phyloP scores from a whole-genome alignment of 257 asterid genomes.

The Dorcoceras hygrometricum region DNA sequence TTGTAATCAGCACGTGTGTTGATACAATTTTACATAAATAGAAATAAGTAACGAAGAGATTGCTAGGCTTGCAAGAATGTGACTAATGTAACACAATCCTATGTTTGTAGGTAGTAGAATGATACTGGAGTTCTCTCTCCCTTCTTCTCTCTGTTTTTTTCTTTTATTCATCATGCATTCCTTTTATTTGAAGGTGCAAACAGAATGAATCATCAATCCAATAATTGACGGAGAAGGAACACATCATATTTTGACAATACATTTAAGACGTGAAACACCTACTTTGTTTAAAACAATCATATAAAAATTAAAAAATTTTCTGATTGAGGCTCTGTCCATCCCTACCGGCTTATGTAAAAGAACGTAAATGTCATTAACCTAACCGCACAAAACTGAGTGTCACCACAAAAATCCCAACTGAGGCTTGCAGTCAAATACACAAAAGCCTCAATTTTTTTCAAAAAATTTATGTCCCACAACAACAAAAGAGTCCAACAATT shows the following conservation, averaged over 20 bases:
- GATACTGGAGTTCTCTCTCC: not conserved
- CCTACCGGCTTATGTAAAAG: not conserved
- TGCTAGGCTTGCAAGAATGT: not conserved
- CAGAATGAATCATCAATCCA: not conserved
- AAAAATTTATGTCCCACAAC: not conserved
- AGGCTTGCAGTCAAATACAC: not conserved
- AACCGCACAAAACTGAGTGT: not conserved
- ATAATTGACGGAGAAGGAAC: not conserved
- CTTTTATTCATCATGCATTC: no score
- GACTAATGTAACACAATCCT: not conserved
- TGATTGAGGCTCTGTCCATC: not conserved
- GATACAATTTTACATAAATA: no score
- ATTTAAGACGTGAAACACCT: not conserved
- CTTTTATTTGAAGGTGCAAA: not conserved
- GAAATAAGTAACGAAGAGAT: no score
- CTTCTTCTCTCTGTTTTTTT: not conserved
- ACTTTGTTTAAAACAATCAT: no score
- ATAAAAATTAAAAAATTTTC: not conserved
- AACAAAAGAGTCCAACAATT: slow-evolving; percentile 7
- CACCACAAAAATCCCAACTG: slow-evolving; percentile 1
- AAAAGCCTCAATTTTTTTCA: not conserved
- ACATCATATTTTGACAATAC: not conserved
- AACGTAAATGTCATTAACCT: slow-evolving; percentile 1
- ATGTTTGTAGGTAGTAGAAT: not conserved
- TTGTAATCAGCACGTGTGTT: not conserved